Conservation (phyloP, 2,329 filamentous ascomycete species). For the Beauveria scarabaeidicola region DNA sequence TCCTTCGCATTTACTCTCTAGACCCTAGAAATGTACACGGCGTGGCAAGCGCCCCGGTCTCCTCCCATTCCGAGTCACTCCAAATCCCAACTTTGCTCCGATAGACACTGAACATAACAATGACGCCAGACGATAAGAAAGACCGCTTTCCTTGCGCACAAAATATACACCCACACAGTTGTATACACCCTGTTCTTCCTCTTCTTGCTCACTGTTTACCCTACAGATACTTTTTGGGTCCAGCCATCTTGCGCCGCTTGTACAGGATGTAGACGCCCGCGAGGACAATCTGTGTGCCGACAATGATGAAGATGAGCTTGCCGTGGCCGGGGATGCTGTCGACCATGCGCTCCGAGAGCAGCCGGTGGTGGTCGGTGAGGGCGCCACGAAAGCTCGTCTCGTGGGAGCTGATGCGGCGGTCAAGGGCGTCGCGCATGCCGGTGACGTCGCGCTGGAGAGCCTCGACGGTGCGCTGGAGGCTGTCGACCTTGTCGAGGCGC, state of each 20-base stretch:
- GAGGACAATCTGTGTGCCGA: constrained; percentile 66
- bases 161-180: background rate
- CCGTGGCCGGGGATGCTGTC: constrained; percentile 41
- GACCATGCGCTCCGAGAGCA: constrained; percentile 39
- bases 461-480: constrained; percentile 34
- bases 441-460: constrained; percentile 44
- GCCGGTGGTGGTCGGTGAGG: constrained; percentile 41
- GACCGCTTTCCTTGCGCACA: background rate
- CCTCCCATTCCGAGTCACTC: background rate
- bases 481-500: constrained; percentile 36
- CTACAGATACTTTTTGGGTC: constrained; percentile 89
- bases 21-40: background rate
- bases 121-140: background rate
- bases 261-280: constrained; percentile 64
- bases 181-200: background rate
- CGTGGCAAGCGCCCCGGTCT: background rate
- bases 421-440: constrained; percentile 46
- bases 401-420: constrained; percentile 39
- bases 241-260: constrained; percentile 65
- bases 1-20: background rate
- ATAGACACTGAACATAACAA: background rate
- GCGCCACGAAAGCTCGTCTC: constrained; percentile 46
- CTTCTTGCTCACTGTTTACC: background rate
- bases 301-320: constrained; percentile 57
- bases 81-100: background rate